Conservation (phyloP, 371 early-diverging fungal genomes). For the Paraphysoderma sedebokerense region DNA sequence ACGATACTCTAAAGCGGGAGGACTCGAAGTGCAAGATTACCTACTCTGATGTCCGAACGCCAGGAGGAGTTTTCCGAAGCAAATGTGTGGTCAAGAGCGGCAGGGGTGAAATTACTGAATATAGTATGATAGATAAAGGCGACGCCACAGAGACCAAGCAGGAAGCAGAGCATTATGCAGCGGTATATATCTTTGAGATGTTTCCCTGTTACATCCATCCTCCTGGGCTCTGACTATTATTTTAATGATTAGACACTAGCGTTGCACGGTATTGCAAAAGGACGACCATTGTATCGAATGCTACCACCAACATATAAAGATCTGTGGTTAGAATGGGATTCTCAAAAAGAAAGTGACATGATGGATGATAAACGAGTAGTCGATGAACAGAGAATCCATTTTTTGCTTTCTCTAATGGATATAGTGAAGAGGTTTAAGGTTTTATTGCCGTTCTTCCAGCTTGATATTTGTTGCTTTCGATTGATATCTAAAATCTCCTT, state of each 20-base stretch:
- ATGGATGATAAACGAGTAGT: slow-evolving; percentile 11
- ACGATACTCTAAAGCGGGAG: slow-evolving; percentile 14
- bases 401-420: slow-evolving; percentile 8
- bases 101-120: slow-evolving; percentile 2
- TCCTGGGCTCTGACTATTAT: neutral
- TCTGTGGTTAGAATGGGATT: slow-evolving; percentile 38
- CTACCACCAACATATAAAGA: slow-evolving; percentile 44
- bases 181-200: slow-evolving; percentile 12
- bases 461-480: too few relatives aligned
- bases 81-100: neutral
- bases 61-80: neutral
- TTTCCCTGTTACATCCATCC: neutral
- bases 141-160: slow-evolving; percentile 4
- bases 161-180: slow-evolving; percentile 40
- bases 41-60: slow-evolving; percentile 15
- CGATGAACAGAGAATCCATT: slow-evolving; percentile 13
- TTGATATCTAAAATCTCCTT: slow-evolving; percentile 8
- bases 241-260: slow-evolving; percentile 16
- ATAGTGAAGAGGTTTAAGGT: slow-evolving; percentile 1
- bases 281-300: slow-evolving; percentile 27
- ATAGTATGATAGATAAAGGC: neutral
- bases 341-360: slow-evolving; percentile 22
- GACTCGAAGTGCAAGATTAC: slow-evolving; percentile 22
- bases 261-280: slow-evolving; percentile 23
- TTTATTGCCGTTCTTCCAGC: too few relatives aligned